Conservation (phyloP, 164 flowering plant genomes). For the Chimonanthus praecox region DNA sequence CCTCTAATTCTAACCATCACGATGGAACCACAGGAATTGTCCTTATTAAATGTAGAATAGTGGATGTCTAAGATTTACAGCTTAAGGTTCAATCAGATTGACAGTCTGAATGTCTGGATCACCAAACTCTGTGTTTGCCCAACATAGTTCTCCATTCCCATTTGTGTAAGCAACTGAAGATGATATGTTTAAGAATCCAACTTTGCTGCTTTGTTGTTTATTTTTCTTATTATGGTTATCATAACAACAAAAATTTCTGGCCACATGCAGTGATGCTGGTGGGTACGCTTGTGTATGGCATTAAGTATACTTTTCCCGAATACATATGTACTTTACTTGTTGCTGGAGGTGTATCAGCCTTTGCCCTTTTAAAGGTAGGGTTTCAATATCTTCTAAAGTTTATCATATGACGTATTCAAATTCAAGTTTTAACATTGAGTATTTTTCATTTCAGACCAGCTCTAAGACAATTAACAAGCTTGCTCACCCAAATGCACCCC, state of each 20-base stretch:
- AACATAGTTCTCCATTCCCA: no score
- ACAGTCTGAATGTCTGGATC: no score
- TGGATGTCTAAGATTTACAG: no score
- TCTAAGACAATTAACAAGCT: constrained; percentile 92
- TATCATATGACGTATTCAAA: background rate
- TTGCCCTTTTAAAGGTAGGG: constrained; percentile 87
- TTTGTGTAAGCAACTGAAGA: no score
- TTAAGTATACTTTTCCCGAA: constrained; percentile 76
- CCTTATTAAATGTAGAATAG: no score
- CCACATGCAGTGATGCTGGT: constrained; percentile 81
- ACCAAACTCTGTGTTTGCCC: no score
- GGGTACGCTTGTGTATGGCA: constrained; percentile 89
- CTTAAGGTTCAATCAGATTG: no score
- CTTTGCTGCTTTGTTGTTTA: no score
- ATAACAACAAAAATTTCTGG: constrained; percentile 7
- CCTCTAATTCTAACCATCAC: no score
- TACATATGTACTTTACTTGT: constrained; percentile 90
- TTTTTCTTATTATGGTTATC: background rate
- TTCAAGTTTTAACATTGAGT: constrained; percentile 1
- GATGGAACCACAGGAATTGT: no score
- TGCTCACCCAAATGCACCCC: constrained; percentile 95
- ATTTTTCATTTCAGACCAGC: constrained; percentile 57
- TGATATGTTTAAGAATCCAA: no score
- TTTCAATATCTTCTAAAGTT: background rate
- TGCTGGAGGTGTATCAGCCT: constrained; percentile 94